Base-by-base conservation (phyloP, 1,139 yeast genomes). In the Zygoascus meyerae region DNA sequence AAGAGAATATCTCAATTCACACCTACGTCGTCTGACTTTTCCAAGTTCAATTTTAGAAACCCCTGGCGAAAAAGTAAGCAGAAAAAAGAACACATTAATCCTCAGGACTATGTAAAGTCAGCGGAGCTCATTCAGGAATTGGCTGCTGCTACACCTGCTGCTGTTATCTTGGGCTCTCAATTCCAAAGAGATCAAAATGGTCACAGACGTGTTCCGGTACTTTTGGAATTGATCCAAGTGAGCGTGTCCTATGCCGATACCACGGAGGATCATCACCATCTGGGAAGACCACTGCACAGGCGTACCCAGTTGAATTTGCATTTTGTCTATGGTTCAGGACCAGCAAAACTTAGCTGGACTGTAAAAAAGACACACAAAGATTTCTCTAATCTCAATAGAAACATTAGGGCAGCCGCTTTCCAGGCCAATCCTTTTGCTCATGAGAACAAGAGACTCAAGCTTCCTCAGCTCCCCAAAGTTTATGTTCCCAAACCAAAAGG, bases 241-340 rank as follows among this genome's bases (percentile, higher is more conserved):
- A 72, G 73, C 18, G n/a, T 46, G 21, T 69, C 72, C 11, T 72
- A 82, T 3, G 58, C 56, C 4, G 48, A 67, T 4, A 49, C 51
- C 5, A 57, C 60, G 47, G 73, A 76, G 2, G 76, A 72, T 52
- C 77, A 77, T 50, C 68, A 83, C 49, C 77, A 40, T 32, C 15
- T 40, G 71, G 46, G 87, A 77, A 56, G 73, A 76, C 51, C 52
- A 31, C 39, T 36, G 5, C 31, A 40, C 31, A 31, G 34, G 7
- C 41, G 40, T 5, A 36, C 42, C 14, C 34, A 34, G 29, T 48
- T 48, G 15, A 44, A 42, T 15, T 69, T 92, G 16, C 86, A 83
- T 48, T 69, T 92, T 47, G 96, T 89, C 60, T 92, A 92, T 60
- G 98, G 97, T 2, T 80, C 89, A 15, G 96, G 96, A 1, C 78